Base-by-base conservation (phyloP, 345 rosid species). In the Syzygium aromaticum region DNA sequence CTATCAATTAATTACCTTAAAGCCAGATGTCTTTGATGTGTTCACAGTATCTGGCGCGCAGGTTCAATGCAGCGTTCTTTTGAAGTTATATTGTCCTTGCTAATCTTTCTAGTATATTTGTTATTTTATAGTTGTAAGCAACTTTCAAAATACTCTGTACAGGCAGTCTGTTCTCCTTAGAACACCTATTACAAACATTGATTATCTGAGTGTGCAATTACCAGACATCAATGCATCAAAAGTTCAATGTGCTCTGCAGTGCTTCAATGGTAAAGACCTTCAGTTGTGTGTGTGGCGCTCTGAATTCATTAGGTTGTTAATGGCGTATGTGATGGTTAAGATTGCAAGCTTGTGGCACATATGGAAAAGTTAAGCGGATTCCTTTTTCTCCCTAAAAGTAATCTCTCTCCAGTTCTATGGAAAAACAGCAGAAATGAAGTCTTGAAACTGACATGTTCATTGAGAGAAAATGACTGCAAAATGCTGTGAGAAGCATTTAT, bases 141-240 rank as follows among this genome's bases (percentile, higher is more conserved):
- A 19, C 57, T 52, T 6, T 28, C 21, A 46, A 77, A 1, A 12
- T 51, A 38, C 15, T 80, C 54, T 22, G 25, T 84, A 53, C 89
- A 97, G 97, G 99, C 96, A 5, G 91, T 94, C 88, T 95, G 98
- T 90, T 78, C 94, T 97, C 88, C 94, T 96, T 53, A 95, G 99
- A 89, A 95, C 96, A 30, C 96, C 98, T 23, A 84, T 94, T 19
- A 88, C 95, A 46, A 94, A 92, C 84, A 90, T 94, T 86, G 97
- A 96, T 91, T 90, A 92, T 89, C 95, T 96, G 92, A 93, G 77
- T 46, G 94, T 95, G 86, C 92, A 94, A 46, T 92, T 97, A 88
- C 94, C 94, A n/a, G 94, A 95, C 91, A 91, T 94, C 27, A 95
- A 96, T 84, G 95, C 98, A 15, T 89, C 96, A 3, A 95, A 95